Conservation (phyloP, 2,329 filamentous ascomycete species). For the Alternaria panax region DNA sequence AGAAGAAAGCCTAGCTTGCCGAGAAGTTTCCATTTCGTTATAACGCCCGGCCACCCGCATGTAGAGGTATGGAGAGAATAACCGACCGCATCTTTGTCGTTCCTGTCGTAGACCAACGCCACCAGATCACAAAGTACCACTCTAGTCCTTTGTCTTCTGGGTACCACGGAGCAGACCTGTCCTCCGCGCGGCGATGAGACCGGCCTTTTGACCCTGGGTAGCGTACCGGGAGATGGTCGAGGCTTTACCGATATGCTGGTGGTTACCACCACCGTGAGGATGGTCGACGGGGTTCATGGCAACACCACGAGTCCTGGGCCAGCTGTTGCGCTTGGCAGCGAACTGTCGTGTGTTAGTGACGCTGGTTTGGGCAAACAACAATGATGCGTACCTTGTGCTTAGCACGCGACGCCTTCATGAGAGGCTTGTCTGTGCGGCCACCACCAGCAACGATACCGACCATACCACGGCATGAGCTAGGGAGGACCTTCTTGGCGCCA, state of each 20-base stretch:
- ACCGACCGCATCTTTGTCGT: constrained; percentile 45
- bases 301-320: constrained; percentile 99
- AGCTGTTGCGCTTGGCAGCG: constrained; percentile 99
- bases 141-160: constrained; percentile 95
- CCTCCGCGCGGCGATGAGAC: constrained; percentile 99
- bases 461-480: constrained; percentile 93
- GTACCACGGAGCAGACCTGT: constrained; percentile 99
- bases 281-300: constrained; percentile 99
- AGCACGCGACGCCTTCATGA: constrained; percentile 98
- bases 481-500: constrained; percentile 98
- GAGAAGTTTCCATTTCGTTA: constrained; percentile 43
- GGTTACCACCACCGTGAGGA: constrained; percentile 84
- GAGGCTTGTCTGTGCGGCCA: constrained; percentile 99
- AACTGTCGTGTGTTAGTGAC: constrained; percentile 62
- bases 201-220: constrained; percentile 98
- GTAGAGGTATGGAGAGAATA: constrained; percentile 49
- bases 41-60: constrained; percentile 50
- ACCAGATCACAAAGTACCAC: constrained; percentile 35
- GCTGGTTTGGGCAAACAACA: background rate
- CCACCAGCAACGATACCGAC: constrained; percentile 99
- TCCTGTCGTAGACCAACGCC: constrained; percentile 36
- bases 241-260: constrained; percentile 99
- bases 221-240: constrained; percentile 99
- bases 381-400: constrained; percentile 77
- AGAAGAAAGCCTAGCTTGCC: constrained; percentile 40